A percentile compares a stretch with the other conserved stretches of the same genome.
Conservation (phyloP, 345 rosid species). For the Euphorbia pulcherrima region DNA sequence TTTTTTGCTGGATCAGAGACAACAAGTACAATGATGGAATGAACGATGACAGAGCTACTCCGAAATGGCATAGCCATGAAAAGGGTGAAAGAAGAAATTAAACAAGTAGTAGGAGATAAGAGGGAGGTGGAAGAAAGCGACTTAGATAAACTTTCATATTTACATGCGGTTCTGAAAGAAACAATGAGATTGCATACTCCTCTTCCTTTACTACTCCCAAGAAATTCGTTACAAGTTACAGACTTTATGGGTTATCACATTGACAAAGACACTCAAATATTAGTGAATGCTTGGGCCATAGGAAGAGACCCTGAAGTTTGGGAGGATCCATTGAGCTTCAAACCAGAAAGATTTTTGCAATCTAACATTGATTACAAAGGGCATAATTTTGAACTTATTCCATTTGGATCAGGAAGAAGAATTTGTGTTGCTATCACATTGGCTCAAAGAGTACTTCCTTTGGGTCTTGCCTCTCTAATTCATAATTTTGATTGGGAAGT, state of each 20-base stretch:
- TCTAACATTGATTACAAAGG: constrained; percentile 16
- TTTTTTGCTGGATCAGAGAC: constrained; percentile 19
- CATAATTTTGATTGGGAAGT: no score
- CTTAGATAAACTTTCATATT: constrained; percentile 15
- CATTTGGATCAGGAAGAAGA: constrained; percentile 21
- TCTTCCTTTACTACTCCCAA: constrained; percentile 5
- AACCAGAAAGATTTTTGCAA: constrained; percentile 19
- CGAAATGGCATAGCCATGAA: constrained; percentile 1
- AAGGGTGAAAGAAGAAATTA: constrained; percentile 18
- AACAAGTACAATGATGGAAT: constrained; percentile 11
- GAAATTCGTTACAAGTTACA: constrained; percentile 9
- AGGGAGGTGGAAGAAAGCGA: constrained; percentile 20
- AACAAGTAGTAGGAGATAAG: constrained; percentile 2
- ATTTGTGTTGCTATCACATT: constrained; percentile 7
- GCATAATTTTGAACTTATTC: constrained; percentile 12
- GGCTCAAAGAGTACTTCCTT: constrained; percentile 13
- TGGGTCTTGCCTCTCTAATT: no score
- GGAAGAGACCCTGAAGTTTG: constrained; percentile 17
- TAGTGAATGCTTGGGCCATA: constrained; percentile 21
- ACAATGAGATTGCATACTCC: background rate
- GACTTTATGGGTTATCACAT: constrained; percentile 7
- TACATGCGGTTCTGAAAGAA: constrained; percentile 12
- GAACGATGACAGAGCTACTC: constrained; percentile 18
- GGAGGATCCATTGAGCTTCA: constrained; percentile 20
- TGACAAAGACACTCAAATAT: constrained; percentile 17